Evolutionary conservation across 208 protist genomes (phyloP).

Genomic region (Wallacemonas sp.): DNA sequence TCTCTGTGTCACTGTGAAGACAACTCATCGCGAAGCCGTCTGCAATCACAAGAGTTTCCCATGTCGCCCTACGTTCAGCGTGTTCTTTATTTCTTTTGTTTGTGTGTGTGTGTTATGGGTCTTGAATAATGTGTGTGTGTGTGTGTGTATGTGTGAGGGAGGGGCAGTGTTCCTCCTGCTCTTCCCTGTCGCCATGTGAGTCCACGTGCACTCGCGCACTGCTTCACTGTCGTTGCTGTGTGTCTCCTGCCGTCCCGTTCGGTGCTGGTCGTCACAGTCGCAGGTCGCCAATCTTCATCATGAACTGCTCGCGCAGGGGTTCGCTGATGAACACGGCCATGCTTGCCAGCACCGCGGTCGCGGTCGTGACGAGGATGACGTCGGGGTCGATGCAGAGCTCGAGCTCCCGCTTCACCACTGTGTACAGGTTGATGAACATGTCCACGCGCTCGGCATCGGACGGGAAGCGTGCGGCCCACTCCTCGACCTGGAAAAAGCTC

Average conservation of each 20-base stretch:
- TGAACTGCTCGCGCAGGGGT: constrained; percentile 70
- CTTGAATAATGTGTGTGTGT: too few relatives aligned
- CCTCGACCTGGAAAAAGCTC: constrained; percentile 54
- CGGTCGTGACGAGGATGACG: constrained; percentile 68
- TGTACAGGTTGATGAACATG: constrained; percentile 71
- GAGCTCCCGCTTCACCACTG: constrained; percentile 60
- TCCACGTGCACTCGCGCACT: background rate
- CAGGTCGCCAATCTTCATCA: constrained; percentile 71
- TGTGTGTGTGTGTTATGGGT: too few relatives aligned
- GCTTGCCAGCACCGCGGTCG: constrained; percentile 66
- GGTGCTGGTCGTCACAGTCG: constrained; percentile 34
- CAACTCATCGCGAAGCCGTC: too few relatives aligned
- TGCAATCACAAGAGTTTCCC: too few relatives aligned
- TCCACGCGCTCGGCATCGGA: constrained; percentile 67
- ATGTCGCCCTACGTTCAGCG: too few relatives aligned
- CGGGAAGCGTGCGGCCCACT: constrained; percentile 49
- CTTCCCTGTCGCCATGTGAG: too few relatives aligned
- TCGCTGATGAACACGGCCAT: constrained; percentile 64
- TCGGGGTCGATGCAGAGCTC: constrained; percentile 69
- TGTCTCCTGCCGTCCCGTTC: background rate
- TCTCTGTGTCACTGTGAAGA: too few relatives aligned
- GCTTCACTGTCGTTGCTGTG: background rate
- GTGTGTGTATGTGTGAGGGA: too few relatives aligned
- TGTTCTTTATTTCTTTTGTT: too few relatives aligned
- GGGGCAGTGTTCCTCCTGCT: too few relatives aligned